Base-by-base conservation (phyloP, 164 flowering plant species). In the Annona squamosa region DNA sequence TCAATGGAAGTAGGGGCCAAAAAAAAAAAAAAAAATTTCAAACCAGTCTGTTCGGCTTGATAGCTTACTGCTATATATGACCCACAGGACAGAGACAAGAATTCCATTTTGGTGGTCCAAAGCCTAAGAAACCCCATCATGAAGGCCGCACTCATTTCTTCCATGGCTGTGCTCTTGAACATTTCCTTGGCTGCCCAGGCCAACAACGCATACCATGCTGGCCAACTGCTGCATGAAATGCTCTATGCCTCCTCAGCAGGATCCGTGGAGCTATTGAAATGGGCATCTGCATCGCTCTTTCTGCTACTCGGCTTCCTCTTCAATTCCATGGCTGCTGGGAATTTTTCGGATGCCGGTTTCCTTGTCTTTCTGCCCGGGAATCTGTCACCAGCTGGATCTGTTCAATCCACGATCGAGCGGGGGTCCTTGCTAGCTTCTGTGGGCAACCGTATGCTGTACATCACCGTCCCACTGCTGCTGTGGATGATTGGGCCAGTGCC, bases 401-500 rank as follows among this genome's bases (percentile, higher is more conserved):
- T 73, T 9, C 71, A 76, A 19, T 65, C 26, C 69, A 63, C 87
- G 61, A 63, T 88, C 4, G 93, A 92, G 61, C 71, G 88, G 63
- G 97, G 93, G 4, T 87, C 81, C 69, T 0, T 48, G 74, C 67
- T 92, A 80, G 85, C 87, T 2, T 67, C 84, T 46, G 73, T 85
- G 0, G 95, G 95, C 1, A 84, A 81, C 48, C 52, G 95, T 67
- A 42, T 83, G 71, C 75, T 92, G 9, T 89, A 85, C 73, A 57
- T 84, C 12, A 74, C 85, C 3, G 76, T 86, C 13, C 88, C 94
- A 1, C 19, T 89, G 79, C 48, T 87, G 80, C 41, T 88, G 17
- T 90, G 97, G 97, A 71, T 90, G 86, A 70, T 90, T 52, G 92
- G 97, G 12, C 91, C 94, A 0, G 72, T 89, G 26, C 79, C 85